These are phyloP conservation scores for Leccinum subgranulosum DNA, from an alignment of 768 basidiomycete genomes.

Conservation along the genomic window DNA sequence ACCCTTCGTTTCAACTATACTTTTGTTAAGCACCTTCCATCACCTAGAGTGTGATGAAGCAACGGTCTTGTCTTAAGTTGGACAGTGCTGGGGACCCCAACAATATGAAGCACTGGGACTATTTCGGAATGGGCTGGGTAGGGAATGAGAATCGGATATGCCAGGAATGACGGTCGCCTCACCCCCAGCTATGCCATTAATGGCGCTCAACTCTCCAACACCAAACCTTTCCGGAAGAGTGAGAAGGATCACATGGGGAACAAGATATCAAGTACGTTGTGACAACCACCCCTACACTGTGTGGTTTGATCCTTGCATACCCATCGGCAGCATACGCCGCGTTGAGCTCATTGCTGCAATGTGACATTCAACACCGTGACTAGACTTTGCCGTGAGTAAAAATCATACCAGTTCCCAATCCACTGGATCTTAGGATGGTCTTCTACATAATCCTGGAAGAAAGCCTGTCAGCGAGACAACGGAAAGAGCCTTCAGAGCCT, in stretches of 20 bases:
- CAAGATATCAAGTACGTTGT: slow-evolving; percentile 58
- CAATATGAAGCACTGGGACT: slow-evolving; percentile 87
- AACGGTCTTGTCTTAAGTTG: slow-evolving; percentile 72
- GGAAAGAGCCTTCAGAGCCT: background rate
- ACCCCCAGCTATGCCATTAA: slow-evolving; percentile 81
- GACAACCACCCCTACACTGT: slow-evolving; percentile 64
- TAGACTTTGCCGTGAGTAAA: background rate
- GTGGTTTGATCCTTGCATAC: slow-evolving; percentile 83
- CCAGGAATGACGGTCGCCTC: slow-evolving; percentile 4
- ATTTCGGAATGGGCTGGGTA: slow-evolving; percentile 74
- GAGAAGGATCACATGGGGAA: background rate
- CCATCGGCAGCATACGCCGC: slow-evolving; percentile 92
- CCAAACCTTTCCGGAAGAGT: slow-evolving; percentile 56
- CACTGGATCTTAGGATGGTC: slow-evolving; percentile 75
- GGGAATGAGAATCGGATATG: slow-evolving; percentile 1
- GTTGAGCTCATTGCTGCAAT: slow-evolving; percentile 72
- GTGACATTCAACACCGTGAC: background rate
- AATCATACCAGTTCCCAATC: slow-evolving; percentile 77
- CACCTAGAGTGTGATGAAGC: slow-evolving; percentile 87
- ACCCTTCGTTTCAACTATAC: background rate
- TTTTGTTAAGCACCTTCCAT: slow-evolving; percentile 51
- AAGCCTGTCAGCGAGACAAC: background rate
- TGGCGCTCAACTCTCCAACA: slow-evolving; percentile 89
- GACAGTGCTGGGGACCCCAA: slow-evolving; percentile 72
- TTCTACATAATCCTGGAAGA: slow-evolving; percentile 71